Evolutionary conservation across 345 rosid genomes (phyloP), one percentile per base, ranked within the genome.

Genomic region (Brassica rapa): DNA sequence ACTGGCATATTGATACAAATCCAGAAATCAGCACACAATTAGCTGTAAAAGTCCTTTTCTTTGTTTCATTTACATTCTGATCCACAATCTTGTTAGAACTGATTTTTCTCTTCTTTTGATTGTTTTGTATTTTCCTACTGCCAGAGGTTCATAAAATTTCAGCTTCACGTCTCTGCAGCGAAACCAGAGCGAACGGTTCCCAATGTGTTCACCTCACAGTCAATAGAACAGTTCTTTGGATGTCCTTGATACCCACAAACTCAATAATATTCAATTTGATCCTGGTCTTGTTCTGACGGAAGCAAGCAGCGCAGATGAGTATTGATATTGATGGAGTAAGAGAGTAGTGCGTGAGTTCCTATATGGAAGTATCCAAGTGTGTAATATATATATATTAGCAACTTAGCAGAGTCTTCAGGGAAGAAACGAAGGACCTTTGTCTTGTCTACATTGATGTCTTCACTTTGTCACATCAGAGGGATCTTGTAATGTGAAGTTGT

Each of bases 91-190:
- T 14, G 19, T 6, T 11, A 1, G 16, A 35, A 14, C 10, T 43
- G 0, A n/a, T 49, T 39, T 21, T 21, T 56, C 25, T 56, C 5
- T 68, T 9, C 2, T 12, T 37, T 37, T 19, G 19, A 19, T 19
- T 19, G 19, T 19, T 19, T 19, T 39, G 3, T 39, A 4, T 39
- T 16, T 16, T 21, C 4, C n/a, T 55, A 4, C 9, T 25, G 10
- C 11, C 96, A 96, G 99, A 90, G 98, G 84, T 93, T 96, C 86
- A 94, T 94, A 88, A 91, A 89, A 76, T 89, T 89, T 82, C 93
- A 89, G 89, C 97, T 94, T 78, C 96, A 86, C 10, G 67, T 92
- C 66, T 86, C 95, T 62, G 85, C 90, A 0, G 69, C 37, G 46
- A 88, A 86, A 83, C 86, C 87, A 0, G 97, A 90, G 82, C 77